A percentile compares a stretch with the other conserved stretches of the same genome.
Conservation (phyloP, 2,329 filamentous ascomycete genomes). For the Fusarium sp. region DNA sequence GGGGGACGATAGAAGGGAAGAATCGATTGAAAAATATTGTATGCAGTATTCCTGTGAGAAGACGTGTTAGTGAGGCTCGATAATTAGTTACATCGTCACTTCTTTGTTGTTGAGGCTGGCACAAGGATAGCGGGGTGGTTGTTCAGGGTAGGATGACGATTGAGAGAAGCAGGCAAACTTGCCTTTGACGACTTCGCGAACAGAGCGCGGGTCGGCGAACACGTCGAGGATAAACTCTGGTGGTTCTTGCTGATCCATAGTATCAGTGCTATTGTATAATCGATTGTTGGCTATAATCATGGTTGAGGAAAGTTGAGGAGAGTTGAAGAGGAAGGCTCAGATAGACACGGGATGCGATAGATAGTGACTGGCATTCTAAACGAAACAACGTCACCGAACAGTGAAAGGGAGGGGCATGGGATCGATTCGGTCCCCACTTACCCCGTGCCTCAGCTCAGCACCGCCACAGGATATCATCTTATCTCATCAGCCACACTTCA, state of each 20-base stretch:
- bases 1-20: slow-evolving; percentile 87
- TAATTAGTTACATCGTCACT: background rate
- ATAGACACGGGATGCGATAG: slow-evolving; percentile 3
- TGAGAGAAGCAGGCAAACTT: slow-evolving; percentile 42
- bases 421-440: slow-evolving; percentile 16
- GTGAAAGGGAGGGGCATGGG: slow-evolving; percentile 28
- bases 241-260: slow-evolving; percentile 67
- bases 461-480: slow-evolving; percentile 5
- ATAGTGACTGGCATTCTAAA: background rate
- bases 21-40: slow-evolving; percentile 99
- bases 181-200: slow-evolving; percentile 96
- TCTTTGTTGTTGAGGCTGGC: slow-evolving; percentile 13
- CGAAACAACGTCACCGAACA: slow-evolving; percentile 30
- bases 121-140: slow-evolving; percentile 30
- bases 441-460: slow-evolving; percentile 22
- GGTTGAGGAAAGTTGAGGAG: slow-evolving; percentile 11
- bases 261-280: slow-evolving; percentile 32
- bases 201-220: slow-evolving; percentile 89
- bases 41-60: slow-evolving; percentile 80
- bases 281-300: slow-evolving; percentile 45
- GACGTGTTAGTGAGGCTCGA: background rate
- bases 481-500: background rate
- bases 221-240: slow-evolving; percentile 95
- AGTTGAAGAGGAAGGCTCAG: slow-evolving; percentile 12
- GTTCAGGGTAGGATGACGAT: slow-evolving; percentile 43